A percentile compares a stretch with the other conserved stretches of the same genome.
Evolutionary conservation across 306 rosid species (phyloP).

Genomic region (Cucumis hystrix): DNA sequence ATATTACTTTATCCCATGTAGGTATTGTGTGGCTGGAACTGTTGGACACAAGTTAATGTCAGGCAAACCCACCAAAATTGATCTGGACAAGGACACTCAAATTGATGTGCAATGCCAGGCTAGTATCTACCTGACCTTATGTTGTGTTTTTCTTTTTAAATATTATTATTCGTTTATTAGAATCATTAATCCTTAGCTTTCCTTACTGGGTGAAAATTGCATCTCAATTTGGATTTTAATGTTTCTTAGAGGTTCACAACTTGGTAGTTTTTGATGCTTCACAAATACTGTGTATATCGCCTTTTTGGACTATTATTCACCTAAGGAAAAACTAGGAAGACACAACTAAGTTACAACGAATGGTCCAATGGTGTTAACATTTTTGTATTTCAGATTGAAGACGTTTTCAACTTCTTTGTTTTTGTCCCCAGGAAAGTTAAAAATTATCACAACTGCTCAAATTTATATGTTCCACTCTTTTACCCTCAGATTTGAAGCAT

Average conservation of each 20-base stretch:
- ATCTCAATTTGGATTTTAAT: neutral
- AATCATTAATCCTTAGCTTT: neutral
- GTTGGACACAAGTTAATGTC: slow-evolving; percentile 79
- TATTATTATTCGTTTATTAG: neutral
- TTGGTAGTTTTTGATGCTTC: neutral
- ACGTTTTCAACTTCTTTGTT: neutral
- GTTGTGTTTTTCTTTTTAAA: neutral
- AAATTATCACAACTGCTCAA: neutral
- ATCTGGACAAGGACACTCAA: slow-evolving; percentile 53
- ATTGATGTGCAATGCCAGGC: slow-evolving; percentile 86
- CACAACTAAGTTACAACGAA: neutral
- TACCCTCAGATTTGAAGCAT: neutral
- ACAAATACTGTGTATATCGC: neutral
- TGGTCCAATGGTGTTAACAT: neutral
- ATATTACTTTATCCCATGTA: slow-evolving; percentile 14
- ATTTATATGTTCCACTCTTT: neutral
- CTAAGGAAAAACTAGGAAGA: neutral
- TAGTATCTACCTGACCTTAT: slow-evolving; percentile 9
- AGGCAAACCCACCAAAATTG: slow-evolving; percentile 56
- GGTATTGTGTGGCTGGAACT: slow-evolving; percentile 80
- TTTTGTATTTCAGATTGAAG: neutral
- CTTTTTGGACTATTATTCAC: neutral
- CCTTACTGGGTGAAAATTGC: neutral
- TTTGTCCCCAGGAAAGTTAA: neutral
- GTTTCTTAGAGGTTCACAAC: neutral